Evolutionary conservation across 208 protist species (phyloP).

Genomic region (Trypanosoma congolense): DNA sequence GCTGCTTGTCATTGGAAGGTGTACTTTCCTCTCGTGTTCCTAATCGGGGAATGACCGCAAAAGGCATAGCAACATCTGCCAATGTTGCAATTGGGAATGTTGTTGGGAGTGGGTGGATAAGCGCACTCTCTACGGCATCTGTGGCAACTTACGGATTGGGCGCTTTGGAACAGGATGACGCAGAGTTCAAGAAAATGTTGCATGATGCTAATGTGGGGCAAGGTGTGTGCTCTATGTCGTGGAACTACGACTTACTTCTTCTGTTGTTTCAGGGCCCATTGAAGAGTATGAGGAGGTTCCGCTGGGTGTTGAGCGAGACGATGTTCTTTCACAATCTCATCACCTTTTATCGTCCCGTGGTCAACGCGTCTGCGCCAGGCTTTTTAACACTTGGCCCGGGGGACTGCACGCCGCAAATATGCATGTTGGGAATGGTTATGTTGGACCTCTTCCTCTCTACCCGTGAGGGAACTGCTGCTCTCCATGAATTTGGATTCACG

Average conservation of each 20-base stretch:
- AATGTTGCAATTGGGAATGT: slow-evolving; percentile 9
- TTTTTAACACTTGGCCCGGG: slow-evolving; percentile 48
- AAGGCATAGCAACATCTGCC: slow-evolving; percentile 2
- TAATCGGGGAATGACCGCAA: slow-evolving; percentile 30
- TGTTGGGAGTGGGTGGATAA: background rate
- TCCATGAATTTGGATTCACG: slow-evolving; percentile 51
- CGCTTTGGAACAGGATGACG: slow-evolving; percentile 54
- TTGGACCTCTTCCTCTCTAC: slow-evolving; percentile 75
- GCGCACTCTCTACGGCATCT: slow-evolving; percentile 3
- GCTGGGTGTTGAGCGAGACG: slow-evolving; percentile 29
- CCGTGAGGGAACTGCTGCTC: slow-evolving; percentile 48
- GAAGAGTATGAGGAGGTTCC: slow-evolving; percentile 42
- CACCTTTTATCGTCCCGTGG: slow-evolving; percentile 62
- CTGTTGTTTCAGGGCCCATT: slow-evolving; percentile 75
- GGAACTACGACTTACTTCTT: slow-evolving; percentile 74
- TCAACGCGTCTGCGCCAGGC: slow-evolving; percentile 23
- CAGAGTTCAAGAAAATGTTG: slow-evolving; percentile 44
- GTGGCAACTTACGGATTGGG: slow-evolving; percentile 20
- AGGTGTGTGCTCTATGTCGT: slow-evolving; percentile 25
- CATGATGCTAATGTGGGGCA: slow-evolving; percentile 52
- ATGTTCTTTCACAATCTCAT: slow-evolving; percentile 55
- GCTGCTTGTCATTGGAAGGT: slow-evolving; percentile 52
- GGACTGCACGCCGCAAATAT: slow-evolving; percentile 47
- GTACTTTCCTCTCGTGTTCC: slow-evolving; percentile 58
- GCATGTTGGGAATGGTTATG: slow-evolving; percentile 62